phyloP scores from a whole-genome alignment of 2,329 filamentous ascomycete genomes.

The Clarireedia paspali region DNA sequence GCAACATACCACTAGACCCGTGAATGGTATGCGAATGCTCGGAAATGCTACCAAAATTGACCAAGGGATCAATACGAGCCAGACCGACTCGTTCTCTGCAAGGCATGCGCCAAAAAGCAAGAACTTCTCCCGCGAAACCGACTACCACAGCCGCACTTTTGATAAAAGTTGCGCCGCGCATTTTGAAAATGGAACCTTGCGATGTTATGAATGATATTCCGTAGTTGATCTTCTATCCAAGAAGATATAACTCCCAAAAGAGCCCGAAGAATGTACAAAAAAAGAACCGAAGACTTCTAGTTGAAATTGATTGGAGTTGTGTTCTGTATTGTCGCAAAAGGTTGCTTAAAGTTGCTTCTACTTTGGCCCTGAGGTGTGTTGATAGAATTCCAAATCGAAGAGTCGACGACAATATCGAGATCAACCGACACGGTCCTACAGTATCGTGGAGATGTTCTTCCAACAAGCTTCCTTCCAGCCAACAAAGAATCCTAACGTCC shows the following conservation, averaged over 20 bases:
- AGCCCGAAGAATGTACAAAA: conserved; percentile 1
- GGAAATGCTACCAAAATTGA: conserved; percentile 48
- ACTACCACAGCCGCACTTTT: not conserved
- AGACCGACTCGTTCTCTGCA: conserved; percentile 64
- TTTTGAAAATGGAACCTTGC: not conserved
- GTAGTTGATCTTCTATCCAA: not conserved
- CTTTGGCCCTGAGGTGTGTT: no score
- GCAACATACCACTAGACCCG: conserved; percentile 62
- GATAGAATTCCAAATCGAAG: no score
- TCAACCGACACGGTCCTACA: no score
- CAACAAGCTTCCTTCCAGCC: no score
- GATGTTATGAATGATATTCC: not conserved
- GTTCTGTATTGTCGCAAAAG: no score
- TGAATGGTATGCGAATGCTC: conserved; percentile 68
- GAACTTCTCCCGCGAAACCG: conserved; percentile 24
- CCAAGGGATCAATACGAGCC: conserved; percentile 70
- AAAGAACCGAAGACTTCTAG: no score
- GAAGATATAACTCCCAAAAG: not conserved
- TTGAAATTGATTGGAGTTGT: no score
- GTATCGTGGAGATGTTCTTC: no score
- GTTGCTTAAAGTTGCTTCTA: no score
- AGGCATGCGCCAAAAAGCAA: conserved; percentile 86
- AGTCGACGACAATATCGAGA: no score
- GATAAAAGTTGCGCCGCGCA: conserved; percentile 1
- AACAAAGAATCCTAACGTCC: no score